Evolutionary conservation across 169 alveolate genomes (phyloP), one percentile per base, ranked within the genome.

Genomic region (Plasmodium reichenowi): DNA sequence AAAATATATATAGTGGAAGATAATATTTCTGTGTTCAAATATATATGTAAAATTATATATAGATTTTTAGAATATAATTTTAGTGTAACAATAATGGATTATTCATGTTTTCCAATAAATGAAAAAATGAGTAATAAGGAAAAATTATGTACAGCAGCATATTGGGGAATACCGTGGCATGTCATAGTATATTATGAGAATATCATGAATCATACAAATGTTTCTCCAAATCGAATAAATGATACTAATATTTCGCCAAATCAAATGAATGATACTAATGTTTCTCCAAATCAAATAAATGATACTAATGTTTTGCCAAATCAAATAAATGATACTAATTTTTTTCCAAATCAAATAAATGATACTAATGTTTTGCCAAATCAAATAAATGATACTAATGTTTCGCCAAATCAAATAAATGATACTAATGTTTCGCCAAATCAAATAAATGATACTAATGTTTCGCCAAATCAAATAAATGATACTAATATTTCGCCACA

Each of bases 91-190:
- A 63, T 80, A 32, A 80, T 67, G 64, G 66, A 68, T 32, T 68
- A 32, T 48, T 54, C 90, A 4, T 54, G 72, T 80, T 80, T 80
- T 80, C 20, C 67, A 47, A 26, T 80, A 15, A 29, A 54, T 17
- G 90, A 80, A 56, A 48, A 56, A 6, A 80, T 80, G 62, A 38
- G 43, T 52, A 12, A 20, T 4, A 47, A 24, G 26, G 90, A 80
- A 9, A 80, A 80, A 29, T 8, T 80, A 22, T 50, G 38, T 20
- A 80, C 74, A 4, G 22, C 70, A 7, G 73, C 66, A 4, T 60
- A 50, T 48, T 80, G 90, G 90, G 60, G 90, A 10, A 38, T 68
- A 60, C 90, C 90, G 13, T 80, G 90, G 90, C 71, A 80, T 43
- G 48, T 64, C 9, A 24, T 26, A 0, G 45, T 32, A 32, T 32